These are phyloP conservation scores for Amaranthus tricolor DNA, from an alignment of 179 eudicot genomes.

Conservation along the genomic window DNA sequence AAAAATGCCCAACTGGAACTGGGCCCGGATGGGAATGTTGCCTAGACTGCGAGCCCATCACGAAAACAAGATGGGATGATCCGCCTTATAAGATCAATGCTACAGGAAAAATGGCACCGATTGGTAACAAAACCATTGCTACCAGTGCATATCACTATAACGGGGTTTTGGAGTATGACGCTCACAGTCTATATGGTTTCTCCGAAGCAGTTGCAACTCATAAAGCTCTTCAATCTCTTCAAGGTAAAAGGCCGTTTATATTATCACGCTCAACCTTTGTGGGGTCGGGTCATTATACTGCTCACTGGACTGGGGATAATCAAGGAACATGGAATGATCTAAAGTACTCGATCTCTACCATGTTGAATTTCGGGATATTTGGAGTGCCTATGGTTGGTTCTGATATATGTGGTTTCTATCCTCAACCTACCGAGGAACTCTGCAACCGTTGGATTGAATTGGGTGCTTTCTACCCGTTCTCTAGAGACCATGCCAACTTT, in stretches of 20 bases:
- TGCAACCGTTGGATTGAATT: conserved; percentile 95
- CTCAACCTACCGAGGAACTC: conserved; percentile 83
- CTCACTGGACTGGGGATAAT: conserved; percentile 97
- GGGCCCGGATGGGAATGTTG: conserved; percentile 94
- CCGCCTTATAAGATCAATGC: conserved; percentile 98
- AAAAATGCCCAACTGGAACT: conserved; percentile 61
- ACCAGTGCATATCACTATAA: conserved; percentile 88
- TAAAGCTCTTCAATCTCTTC: conserved; percentile 60
- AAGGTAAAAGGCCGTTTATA: conserved; percentile 88
- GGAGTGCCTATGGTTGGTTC: conserved; percentile 97
- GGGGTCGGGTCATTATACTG: conserved; percentile 83
- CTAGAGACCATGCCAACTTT: conserved; percentile 91
- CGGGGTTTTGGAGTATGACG: conserved; percentile 87
- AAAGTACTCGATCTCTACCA: conserved; percentile 74
- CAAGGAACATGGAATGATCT: conserved; percentile 79
- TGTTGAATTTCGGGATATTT: conserved; percentile 84
- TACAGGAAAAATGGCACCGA: conserved; percentile 51
- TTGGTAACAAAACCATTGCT: conserved; percentile 89
- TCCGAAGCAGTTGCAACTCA: conserved; percentile 80
- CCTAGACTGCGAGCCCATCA: conserved; percentile 84
- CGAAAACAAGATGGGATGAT: conserved; percentile 80
- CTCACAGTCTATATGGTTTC: conserved; percentile 86
- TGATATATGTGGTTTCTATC: conserved; percentile 93
- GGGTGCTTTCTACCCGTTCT: conserved; percentile 94
- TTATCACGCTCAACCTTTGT: conserved; percentile 79